Percentiles rank a stretch among this genome's conserved stretches.
Evolutionary conservation across 768 basidiomycete species (phyloP).

Genomic region (Psilocybe sp.): DNA sequence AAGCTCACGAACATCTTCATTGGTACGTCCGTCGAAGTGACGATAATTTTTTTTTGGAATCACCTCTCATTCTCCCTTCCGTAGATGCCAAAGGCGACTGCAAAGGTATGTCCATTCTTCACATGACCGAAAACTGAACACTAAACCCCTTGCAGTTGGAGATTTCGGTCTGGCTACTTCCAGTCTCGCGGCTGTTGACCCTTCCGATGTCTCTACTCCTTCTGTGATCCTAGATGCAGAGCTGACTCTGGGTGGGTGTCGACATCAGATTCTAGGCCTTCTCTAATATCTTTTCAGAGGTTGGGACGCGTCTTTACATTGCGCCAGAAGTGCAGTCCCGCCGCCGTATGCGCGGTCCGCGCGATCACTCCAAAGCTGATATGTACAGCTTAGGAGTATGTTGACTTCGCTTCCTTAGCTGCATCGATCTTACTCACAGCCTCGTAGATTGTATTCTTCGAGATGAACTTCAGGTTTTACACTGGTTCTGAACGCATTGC

Average conservation of each 20-base stretch:
- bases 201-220: slow-evolving; percentile 57
- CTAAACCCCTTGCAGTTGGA: slow-evolving; percentile 53
- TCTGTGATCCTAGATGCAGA: slow-evolving; percentile 51
- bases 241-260: slow-evolving; percentile 64
- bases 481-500: slow-evolving; percentile 83
- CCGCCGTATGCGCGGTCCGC: slow-evolving; percentile 46
- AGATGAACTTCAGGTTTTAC: slow-evolving; percentile 87
- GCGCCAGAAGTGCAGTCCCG: slow-evolving; percentile 84
- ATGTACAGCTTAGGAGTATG: slow-evolving; percentile 91
- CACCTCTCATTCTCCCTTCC: neutral
- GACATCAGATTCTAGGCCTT: neutral
- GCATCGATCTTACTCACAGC: neutral
- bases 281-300: slow-evolving; percentile 44
- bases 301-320: slow-evolving; percentile 89
- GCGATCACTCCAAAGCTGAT: slow-evolving; percentile 86
- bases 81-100: slow-evolving; percentile 80
- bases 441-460: slow-evolving; percentile 90
- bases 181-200: slow-evolving; percentile 74
- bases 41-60: neutral
- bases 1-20: slow-evolving; percentile 95
- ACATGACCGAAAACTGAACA: too few relatives aligned
- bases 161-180: slow-evolving; percentile 93
- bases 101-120: slow-evolving; percentile 52
- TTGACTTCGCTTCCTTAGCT: slow-evolving; percentile 3
- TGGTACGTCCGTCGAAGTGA: slow-evolving; percentile 40